Evolutionary conservation across 75 land plant species (phyloP), one percentile per base, ranked within the genome.

Genomic region (Picea glauca): DNA sequence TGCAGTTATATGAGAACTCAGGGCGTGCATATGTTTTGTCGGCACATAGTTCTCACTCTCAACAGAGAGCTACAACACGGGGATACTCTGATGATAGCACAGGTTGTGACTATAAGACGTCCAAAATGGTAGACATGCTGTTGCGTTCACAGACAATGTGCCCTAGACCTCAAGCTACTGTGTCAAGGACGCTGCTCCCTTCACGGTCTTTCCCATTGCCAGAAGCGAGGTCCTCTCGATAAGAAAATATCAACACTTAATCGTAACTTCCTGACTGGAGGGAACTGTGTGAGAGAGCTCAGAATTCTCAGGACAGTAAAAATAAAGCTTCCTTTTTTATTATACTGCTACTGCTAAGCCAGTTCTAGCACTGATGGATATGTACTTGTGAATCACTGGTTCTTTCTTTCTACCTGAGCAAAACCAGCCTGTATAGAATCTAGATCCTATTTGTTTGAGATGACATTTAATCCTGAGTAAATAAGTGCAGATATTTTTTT

Each of bases 51-150:
- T 84, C 85, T 66, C 85, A 84, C 76, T 77, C 77, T 33, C 58
- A 72, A 62, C 85, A 84, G 67, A 50, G 85, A 23, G 85, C 85
- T 13, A 84, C 85, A 11, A 84, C 84, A 5, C 61, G 83, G n/a
- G 84, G 84, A n/a, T 17, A 74, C 15, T 83, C 83, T 15, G 60
- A 74, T 15, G 83, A 83, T 14, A 50, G 84, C 67, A 79, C 59
- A 38, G 23, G 21, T 70, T 43, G 50, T n/a, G 85, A 84, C 38
- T 84, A 84, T 56, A 84, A 84, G 33, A 84, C 85, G 4, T 18
- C 84, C n/a, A 82, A 78, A 30, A 84, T 84, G 85, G 72, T 82
- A 30, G 86, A 84, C 80, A 84, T 84, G 86, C 63, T 84, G 20
- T 35, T 60, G 32, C 64, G 80, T 40, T 81, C 84, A 8, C 86